Evolutionary conservation across 345 rosid genomes (phyloP).

Genomic region (Schrenkiella parvula): DNA sequence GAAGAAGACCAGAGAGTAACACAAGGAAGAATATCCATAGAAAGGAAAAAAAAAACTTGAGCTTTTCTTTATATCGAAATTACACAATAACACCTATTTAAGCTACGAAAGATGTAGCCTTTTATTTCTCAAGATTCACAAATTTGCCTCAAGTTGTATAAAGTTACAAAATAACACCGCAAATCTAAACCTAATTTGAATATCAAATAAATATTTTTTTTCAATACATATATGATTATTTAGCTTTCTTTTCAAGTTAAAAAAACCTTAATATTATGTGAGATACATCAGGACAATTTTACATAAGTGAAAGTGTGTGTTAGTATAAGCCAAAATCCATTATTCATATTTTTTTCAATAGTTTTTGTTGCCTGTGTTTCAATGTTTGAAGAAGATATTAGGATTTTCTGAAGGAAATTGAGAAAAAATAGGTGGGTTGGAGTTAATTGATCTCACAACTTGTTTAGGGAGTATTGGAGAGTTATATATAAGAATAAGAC

Average conservation of each 20-base stretch:
- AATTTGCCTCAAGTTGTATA: background rate
- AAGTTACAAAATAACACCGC: background rate
- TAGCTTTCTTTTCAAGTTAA: background rate
- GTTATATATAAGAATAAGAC: background rate
- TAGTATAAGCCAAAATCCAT: too few relatives aligned
- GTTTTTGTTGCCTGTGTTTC: background rate
- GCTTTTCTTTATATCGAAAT: constrained; percentile 3
- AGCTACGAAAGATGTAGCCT: background rate
- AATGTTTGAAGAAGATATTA: background rate
- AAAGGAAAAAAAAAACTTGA: background rate
- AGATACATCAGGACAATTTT: background rate
- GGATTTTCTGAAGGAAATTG: background rate
- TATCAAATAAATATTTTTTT: background rate
- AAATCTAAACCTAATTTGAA: background rate
- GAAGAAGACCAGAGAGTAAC: constrained; percentile 5
- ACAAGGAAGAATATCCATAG: constrained; percentile 29
- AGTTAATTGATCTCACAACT: background rate
- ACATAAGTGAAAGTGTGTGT: too few relatives aligned
- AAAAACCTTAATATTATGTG: background rate
- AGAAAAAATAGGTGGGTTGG: background rate
- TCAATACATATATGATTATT: background rate
- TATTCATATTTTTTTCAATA: too few relatives aligned
- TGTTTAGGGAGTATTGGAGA: background rate
- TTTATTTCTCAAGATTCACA: background rate
- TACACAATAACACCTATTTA: background rate